Evolutionary conservation across 2,329 filamentous ascomycete genomes (phyloP), one percentile per base, ranked within the genome.

Genomic region (Mariannaea sp.): DNA sequence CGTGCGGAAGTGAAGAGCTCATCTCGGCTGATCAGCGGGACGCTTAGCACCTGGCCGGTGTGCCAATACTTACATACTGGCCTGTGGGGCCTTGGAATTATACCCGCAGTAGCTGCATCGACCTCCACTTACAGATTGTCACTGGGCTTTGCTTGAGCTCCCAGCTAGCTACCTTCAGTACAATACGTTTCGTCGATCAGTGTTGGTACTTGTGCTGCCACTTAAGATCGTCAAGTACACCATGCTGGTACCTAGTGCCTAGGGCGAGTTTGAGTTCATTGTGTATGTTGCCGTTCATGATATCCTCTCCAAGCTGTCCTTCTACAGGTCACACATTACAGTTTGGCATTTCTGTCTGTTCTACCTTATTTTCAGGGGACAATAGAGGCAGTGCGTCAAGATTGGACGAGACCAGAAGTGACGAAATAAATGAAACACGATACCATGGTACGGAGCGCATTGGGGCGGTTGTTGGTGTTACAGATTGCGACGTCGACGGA

Each of bases 21-120:
- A 65, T 64, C 53, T 64, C 62, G 62, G 62, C 58, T 65, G 50
- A 55, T 47, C n/a, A n/a, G n/a, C n/a, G n/a, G 41, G 56, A 58
- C 40, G 27, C 41, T 33, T 48, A 40, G 44, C 41, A n/a, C n/a
- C n/a, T n/a, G n/a, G n/a, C n/a, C n/a, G n/a, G n/a, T n/a, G n/a
- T n/a, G n/a, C n/a, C n/a, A n/a, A n/a, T n/a, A 58, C 60, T 61
- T 63, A 35, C 58, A 57, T 39, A 38, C 32, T 49, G 35, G 45
- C 30, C 32, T 14, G 51, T 44, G 41, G 27, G 17, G 20, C 13
- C 30, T 43, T 17, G 16, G n/a, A n/a, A n/a, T n/a, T n/a, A n/a
- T n/a, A n/a, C n/a, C n/a, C n/a, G n/a, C n/a, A n/a, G n/a, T n/a
- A n/a, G n/a, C n/a, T n/a, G n/a, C n/a, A n/a, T n/a, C n/a, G n/a